These are phyloP conservation scores for Heterobasidion occidentale DNA, from an alignment of 1,284 basidiomycete genomes.

Conservation along the genomic window DNA sequence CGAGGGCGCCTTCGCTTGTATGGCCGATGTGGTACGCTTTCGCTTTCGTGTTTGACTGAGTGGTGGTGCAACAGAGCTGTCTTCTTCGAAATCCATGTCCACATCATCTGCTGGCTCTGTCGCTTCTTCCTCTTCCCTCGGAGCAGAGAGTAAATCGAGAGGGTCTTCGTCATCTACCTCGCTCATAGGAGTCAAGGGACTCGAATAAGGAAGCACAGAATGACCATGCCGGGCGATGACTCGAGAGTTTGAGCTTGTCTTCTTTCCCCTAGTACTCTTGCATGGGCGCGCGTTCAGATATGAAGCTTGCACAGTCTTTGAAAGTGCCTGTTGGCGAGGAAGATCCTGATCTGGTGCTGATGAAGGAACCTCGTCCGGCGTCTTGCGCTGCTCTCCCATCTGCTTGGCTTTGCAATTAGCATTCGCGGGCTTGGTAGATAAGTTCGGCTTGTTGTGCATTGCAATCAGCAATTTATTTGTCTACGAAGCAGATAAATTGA, in stretches of 20 bases:
- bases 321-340: neutral
- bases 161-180: conserved; percentile 12
- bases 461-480: too few relatives aligned
- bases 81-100: conserved; percentile 20
- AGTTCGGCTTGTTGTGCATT: neutral
- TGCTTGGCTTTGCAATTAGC: neutral
- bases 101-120: conserved; percentile 42
- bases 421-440: neutral
- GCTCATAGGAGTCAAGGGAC: neutral
- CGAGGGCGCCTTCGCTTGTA: conserved; percentile 10
- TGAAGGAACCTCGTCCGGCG: conserved; percentile 22
- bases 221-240: neutral
- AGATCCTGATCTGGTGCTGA: conserved; percentile 29
- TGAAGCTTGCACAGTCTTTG: neutral
- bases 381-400: neutral
- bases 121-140: conserved; percentile 23
- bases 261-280: neutral
- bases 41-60: conserved; percentile 32
- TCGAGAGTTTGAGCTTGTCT: neutral
- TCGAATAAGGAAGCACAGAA: neutral
- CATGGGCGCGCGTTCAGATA: too few relatives aligned
- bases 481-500: too few relatives aligned
- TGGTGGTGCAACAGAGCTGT: conserved; percentile 7
- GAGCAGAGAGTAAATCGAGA: conserved; percentile 5
- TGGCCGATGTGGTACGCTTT: conserved; percentile 30